Base-by-base conservation (phyloP, 306 rosid genomes). In the Cajanus cajan region DNA sequence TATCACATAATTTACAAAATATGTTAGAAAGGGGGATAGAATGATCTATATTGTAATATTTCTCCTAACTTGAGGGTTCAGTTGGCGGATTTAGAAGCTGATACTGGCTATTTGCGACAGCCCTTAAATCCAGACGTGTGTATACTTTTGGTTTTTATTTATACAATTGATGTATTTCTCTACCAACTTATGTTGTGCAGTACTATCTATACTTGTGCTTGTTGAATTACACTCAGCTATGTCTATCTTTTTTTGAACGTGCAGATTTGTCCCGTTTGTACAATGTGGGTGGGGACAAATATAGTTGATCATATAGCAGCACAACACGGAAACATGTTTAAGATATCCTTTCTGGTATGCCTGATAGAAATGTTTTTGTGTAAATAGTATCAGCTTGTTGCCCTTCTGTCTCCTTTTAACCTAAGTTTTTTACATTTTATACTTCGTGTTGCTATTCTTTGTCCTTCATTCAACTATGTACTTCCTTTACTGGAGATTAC, bases 211-310 rank as follows among this genome's bases (percentile, higher is more conserved):
- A 6, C 33, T 28, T 62, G 43, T 48, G 62, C 79, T 52, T 68
- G 71, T 62, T 19, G 31, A 43, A 73, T 85, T 44, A 66, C 65
- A 58, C 83, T 81, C 62, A 64, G 12, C 76, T 50, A 70, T 68
- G 77, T 74, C 78, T 13, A n/a, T 68, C 50, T 43, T 5, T 80
- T 14, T 78, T 25, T 78, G 61, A 78, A 5, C 64, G 54, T 88
- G 85, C 91, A 92, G 97, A 74, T 86, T 74, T 92, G 97, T 82
- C 91, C 97, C 7, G 82, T 92, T 65, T 92, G 95, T 51, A 75
- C 83, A 21, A 25, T 82, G 41, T 81, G 86, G 82, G 86, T 87
- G 44, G 91, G 79, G 58, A 79, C 72, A 74, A 76, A 89, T 77
- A 83, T 92, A 82, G 88, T 86, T 73, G 93, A 85, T 21, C 97